These are phyloP conservation scores for Fusarium brevicatenulatum DNA, from an alignment of 2,329 filamentous ascomycete genomes.

Conservation along the genomic window DNA sequence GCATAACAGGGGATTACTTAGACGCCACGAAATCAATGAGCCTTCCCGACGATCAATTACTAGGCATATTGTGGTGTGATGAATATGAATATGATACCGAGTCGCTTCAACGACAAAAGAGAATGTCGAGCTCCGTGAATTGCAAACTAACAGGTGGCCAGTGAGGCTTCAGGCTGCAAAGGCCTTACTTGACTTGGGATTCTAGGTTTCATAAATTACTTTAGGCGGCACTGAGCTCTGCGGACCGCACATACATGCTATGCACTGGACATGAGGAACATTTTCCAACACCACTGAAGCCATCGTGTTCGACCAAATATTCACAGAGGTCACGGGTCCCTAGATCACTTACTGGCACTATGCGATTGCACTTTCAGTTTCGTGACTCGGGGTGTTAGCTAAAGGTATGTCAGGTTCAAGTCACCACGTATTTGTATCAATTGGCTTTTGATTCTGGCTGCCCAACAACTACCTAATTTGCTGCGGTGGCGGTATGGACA, in stretches of 20 bases:
- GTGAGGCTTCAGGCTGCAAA: not conserved
- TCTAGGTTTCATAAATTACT: not conserved
- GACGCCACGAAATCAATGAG: slow-evolving; percentile 39
- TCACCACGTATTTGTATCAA: not conserved
- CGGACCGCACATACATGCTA: not conserved
- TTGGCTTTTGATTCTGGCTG: not conserved
- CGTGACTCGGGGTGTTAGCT: not conserved
- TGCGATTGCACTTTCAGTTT: not conserved
- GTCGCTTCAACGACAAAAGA: not conserved
- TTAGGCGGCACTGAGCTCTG: not conserved
- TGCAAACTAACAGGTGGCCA: not conserved
- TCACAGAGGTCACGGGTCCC: not conserved
- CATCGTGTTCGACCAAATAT: not conserved
- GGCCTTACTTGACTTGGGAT: not conserved
- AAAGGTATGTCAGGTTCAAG: not conserved
- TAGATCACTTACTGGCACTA: no score
- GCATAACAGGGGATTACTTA: slow-evolving; percentile 47
- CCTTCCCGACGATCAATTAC: slow-evolving; percentile 12
- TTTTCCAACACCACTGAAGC: not conserved
- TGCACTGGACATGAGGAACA: not conserved
- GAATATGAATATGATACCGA: slow-evolving; percentile 5
- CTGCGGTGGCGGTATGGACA: not conserved
- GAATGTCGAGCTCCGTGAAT: not conserved
- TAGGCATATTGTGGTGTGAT: not conserved
- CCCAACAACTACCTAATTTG: not conserved